A percentile compares a stretch with the other conserved stretches of the same genome.
Conservation (phyloP, 768 basidiomycete genomes). For the Melanogaster broomeanus region DNA sequence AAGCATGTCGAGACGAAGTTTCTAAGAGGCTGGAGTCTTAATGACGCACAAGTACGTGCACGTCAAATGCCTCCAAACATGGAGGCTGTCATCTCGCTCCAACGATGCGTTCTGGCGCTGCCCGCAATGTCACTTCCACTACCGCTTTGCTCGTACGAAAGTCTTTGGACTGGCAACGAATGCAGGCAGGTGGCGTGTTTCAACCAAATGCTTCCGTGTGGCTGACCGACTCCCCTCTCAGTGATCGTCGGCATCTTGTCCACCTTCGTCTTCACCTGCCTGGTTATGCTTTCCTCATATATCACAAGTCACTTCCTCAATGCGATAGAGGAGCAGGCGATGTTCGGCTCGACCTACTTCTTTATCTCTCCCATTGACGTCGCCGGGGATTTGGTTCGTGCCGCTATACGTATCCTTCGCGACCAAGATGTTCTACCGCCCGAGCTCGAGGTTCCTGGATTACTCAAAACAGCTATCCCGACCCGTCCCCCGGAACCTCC, state of each 20-base stretch:
- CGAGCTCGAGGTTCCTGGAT: constrained; percentile 17
- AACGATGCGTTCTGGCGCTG: constrained; percentile 75
- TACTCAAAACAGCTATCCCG: constrained; percentile 20
- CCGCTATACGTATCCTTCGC: constrained; percentile 60
- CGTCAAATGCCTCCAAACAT: constrained; percentile 72
- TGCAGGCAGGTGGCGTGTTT: constrained; percentile 46
- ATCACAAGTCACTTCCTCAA: constrained; percentile 67
- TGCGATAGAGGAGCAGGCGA: constrained; percentile 55
- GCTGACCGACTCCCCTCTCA: constrained; percentile 31
- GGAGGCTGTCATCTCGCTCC: constrained; percentile 67
- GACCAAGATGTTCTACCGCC: constrained; percentile 50
- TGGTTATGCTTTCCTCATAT: constrained; percentile 71
- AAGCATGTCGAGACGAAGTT: constrained; percentile 18
- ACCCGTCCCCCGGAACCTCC: constrained; percentile 32
- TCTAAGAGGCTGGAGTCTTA: constrained; percentile 11
- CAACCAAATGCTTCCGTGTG: constrained; percentile 2
- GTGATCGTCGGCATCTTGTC: constrained; percentile 67
- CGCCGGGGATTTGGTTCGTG: constrained; percentile 60
- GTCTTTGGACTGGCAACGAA: constrained; percentile 78
- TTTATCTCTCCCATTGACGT: constrained; percentile 57
- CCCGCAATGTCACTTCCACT: constrained; percentile 77
- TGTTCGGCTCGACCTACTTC: constrained; percentile 37
- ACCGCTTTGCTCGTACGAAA: constrained; percentile 73
- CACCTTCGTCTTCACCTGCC: constrained; percentile 57
- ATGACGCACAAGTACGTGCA: constrained; percentile 65